These are phyloP conservation scores for Sphaceloma murrayae DNA, from an alignment of 2,329 filamentous ascomycete species.

Conservation along the genomic window DNA sequence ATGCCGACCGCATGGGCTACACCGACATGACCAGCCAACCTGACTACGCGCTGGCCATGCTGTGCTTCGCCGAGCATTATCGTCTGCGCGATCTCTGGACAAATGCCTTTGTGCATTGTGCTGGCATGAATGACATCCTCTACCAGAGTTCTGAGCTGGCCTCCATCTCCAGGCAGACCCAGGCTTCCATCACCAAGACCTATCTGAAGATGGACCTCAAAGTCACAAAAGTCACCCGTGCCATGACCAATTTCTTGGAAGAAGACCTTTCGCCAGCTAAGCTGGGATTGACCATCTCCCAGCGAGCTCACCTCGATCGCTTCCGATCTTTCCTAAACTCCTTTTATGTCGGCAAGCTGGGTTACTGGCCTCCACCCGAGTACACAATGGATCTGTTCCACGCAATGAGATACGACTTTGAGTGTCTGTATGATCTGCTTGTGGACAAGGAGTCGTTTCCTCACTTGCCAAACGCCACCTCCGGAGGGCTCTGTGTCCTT, in stretches of 20 bases:
- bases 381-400: constrained; percentile 52
- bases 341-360: constrained; percentile 58
- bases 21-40: constrained; percentile 55
- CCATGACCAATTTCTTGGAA: constrained; percentile 58
- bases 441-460: constrained; percentile 46
- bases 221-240: constrained; percentile 47
- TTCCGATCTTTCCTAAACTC: constrained; percentile 60
- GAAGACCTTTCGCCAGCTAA: constrained; percentile 58
- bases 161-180: constrained; percentile 44
- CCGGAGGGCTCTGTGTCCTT: constrained; percentile 58
- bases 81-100: constrained; percentile 57
- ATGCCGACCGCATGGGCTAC: constrained; percentile 62
- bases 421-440: constrained; percentile 59
- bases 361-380: constrained; percentile 58
- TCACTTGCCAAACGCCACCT: constrained; percentile 39
- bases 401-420: constrained; percentile 60
- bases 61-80: constrained; percentile 59
- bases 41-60: constrained; percentile 56
- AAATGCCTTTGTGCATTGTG: constrained; percentile 66
- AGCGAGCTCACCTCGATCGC: constrained; percentile 58
- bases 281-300: constrained; percentile 53
- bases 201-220: constrained; percentile 56
- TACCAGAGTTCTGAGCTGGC: constrained; percentile 50
- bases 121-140: constrained; percentile 61
- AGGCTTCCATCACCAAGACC: constrained; percentile 54